Base-by-base conservation (phyloP, 768 basidiomycete species). In the Rickenella mellea region DNA sequence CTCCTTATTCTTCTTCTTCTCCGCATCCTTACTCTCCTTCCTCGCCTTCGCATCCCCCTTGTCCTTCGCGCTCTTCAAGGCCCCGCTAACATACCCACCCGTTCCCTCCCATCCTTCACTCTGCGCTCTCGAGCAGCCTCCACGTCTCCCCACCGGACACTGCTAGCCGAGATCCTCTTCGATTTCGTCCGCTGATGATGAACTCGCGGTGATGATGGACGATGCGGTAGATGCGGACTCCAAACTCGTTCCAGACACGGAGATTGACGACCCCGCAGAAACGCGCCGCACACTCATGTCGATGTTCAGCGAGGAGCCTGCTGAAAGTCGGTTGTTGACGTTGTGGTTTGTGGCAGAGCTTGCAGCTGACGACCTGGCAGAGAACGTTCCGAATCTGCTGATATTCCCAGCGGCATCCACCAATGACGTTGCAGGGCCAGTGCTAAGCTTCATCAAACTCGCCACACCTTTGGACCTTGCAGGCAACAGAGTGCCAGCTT, bases 401-500 rank as follows among this genome's bases (percentile, higher is more conserved):
- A n/a, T n/a, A n/a, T n/a, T n/a, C n/a, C n/a, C n/a, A n/a, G n/a
- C n/a, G n/a, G n/a, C n/a, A n/a, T n/a, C n/a, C n/a, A n/a, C n/a
- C n/a, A n/a, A n/a, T n/a, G n/a, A n/a, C n/a, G n/a, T n/a, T n/a
- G n/a, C n/a, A 30, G 10, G 29, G 29, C 29, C 29, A 10, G 29
- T 10, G n/a, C 39, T 26, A 10, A 26, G 9, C 12, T 26, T 40
- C 10, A 46, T 29, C 9, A 47, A 41, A 1, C 48, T 48, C 25
- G 52, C 46, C n/a, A n/a, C n/a, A n/a, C n/a, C n/a, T n/a, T n/a
- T n/a, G n/a, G n/a, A n/a, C n/a, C n/a, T n/a, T n/a, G n/a, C n/a
- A n/a, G n/a, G n/a, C n/a, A n/a, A 70, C 48, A 74, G 65, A 4
- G 67, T 60, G n/a, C 83, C 83, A 1, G 73, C 71, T 53, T 85